Evolutionary conservation across 2,329 filamentous ascomycete species (phyloP), one percentile per base, ranked within the genome.

Genomic region (Ophidiomyces ophidiicola): DNA sequence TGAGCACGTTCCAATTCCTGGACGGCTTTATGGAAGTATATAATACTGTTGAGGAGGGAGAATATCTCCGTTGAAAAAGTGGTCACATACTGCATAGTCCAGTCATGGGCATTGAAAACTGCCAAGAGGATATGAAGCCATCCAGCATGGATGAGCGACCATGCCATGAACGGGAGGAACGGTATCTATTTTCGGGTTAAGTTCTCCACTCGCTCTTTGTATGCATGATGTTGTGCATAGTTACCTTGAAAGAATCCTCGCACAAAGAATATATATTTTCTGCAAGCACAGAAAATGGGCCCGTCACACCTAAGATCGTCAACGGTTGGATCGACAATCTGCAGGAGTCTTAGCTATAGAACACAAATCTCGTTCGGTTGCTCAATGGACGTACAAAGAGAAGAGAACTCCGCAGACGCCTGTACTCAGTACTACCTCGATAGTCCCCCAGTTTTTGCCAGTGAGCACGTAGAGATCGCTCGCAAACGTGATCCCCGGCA

Each of bases 41-140:
- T 79, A 42, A 80, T 69, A 48, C 72, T 76, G 56, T 80, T 80
- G 19, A 80, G 60, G 6, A 80, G 63, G 2, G 74, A 76, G 53
- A 80, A 80, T 39, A 80, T 76, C 52, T 80, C 76, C 30, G 72
- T 75, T 44, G 68, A 76, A 54, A 79, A 80, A 14, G 70, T 74
- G 2, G 76, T 80, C 34, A 80, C 76, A 54, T 80, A 80, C 48
- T 72, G 67, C 76, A 80, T 80, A 0, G 76, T 80, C 72, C 74
- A 80, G 55, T 79, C 75, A 50, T 80, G 75, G 3, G 75, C 76
- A 54, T 80, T 80, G 56, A 79, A 71, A 36, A 78, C 69, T 39
- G 76, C 75, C 8, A 80, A 63, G 2, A 79, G 56, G 47, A 70
- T 71, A 50, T 78, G 73, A 66, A 80, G 71, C 76, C 76, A 80